Evolutionary conservation across 768 basidiomycete species (phyloP).

Genomic region (Suillus discolor): DNA sequence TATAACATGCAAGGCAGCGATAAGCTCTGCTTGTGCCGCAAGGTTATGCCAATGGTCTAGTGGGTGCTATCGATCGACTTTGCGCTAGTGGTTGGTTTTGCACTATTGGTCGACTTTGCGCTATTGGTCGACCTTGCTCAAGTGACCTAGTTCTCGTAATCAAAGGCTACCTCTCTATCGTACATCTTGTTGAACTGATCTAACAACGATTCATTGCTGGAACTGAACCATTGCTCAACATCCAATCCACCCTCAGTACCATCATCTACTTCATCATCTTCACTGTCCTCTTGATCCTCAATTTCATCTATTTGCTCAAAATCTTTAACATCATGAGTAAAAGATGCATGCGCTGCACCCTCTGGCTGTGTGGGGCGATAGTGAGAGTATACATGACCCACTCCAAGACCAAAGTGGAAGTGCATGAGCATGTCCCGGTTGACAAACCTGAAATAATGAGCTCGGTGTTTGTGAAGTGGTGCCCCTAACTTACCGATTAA

Average conservation of each 20-base stretch:
- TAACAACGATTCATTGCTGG: neutral
- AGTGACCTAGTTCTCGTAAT: neutral
- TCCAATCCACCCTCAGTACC: neutral
- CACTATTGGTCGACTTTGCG: neutral
- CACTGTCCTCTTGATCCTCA: neutral
- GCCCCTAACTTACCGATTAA: slow-evolving; percentile 3
- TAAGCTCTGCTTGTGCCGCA: neutral
- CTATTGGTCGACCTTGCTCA: neutral
- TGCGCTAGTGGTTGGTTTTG: too few relatives aligned
- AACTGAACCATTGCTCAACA: neutral
- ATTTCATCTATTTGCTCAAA: neutral
- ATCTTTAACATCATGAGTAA: neutral
- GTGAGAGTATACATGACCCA: too few relatives aligned
- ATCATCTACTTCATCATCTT: neutral
- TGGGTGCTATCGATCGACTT: neutral
- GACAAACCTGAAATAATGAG: too few relatives aligned
- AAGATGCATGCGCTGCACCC: neutral
- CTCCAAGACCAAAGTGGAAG: too few relatives aligned
- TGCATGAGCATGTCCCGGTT: too few relatives aligned
- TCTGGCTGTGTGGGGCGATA: too few relatives aligned
- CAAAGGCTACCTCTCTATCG: neutral
- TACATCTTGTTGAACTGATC: neutral
- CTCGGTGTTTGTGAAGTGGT: neutral
- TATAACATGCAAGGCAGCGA: neutral
- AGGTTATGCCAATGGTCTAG: neutral